Evolutionary conservation across 106 monocot genomes (phyloP), one percentile per base, ranked within the genome.

Genomic region (Triglochin maritima): DNA sequence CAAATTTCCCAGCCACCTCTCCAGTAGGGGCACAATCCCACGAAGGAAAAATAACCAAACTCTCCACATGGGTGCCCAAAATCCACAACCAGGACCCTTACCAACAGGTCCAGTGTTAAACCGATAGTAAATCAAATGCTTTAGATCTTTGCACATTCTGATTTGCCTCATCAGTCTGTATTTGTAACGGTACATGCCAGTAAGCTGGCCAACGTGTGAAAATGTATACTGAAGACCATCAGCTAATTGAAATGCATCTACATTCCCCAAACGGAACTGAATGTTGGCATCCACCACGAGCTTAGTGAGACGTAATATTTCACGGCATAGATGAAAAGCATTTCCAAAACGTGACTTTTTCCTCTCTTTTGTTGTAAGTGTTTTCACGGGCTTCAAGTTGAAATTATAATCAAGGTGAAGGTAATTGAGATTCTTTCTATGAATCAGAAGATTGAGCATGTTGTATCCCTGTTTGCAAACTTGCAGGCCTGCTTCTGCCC

Each of bases 51-150:
- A 99, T 46, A 99, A 57, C 98, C 98, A 99, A 4, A 99, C 98
- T 64, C 98, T 88, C 98, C 98, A 99, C 98, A 99, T 99, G 12
- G 92, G 92, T 7, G 96, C 96, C 96, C 96, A 98, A 72, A 98
- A 86, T 12, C 96, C 96, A 88, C 92, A 99, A 16, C 98, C 98
- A 74, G 92, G 92, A 3, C 92, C 92, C 72, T 99, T 92, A 4
- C 98, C 98, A 71, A 99, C 92, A 53, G 98, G 98, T 16, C 98
- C 98, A 58, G 98, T 99, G 71, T 99, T 99, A 70, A 99, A 99
- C 9, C 98, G 84, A 71, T 99, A 99, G 74, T 99, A 99, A 50
- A 99, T 99, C 76, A 99, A 79, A 66, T 99, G 98, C 75, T 99
- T 99, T 79, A 99, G 71, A 62, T 99, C 98, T 67, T 99, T 99